These are phyloP conservation scores for cucumber (Cucumis sativus) DNA, from an alignment of 306 rosid genomes.

Conservation along the genomic window DNA sequence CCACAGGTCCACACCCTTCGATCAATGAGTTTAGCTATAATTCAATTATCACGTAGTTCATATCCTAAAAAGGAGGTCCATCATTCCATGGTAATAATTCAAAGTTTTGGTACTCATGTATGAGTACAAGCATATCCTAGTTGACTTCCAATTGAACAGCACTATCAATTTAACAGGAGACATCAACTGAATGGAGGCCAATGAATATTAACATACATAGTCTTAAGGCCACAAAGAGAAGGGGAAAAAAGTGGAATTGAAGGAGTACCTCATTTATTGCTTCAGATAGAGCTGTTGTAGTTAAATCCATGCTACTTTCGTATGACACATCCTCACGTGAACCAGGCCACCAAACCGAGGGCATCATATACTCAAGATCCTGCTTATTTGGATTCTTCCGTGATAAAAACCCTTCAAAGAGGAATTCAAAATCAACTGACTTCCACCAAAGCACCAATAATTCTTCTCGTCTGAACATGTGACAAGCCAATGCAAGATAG, in stretches of 20 bases:
- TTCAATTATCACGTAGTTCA: not conserved
- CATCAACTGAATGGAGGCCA: not conserved
- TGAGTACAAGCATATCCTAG: not conserved
- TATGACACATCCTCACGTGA: constrained; percentile 63
- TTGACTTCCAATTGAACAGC: not conserved
- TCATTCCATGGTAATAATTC: not conserved
- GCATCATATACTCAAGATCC: constrained; percentile 87
- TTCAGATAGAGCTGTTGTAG: constrained; percentile 78
- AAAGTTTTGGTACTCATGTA: not conserved
- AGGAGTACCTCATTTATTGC: constrained; percentile 59
- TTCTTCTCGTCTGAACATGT: constrained; percentile 61
- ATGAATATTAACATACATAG: not conserved
- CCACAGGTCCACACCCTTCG: not conserved
- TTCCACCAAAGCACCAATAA: constrained; percentile 97
- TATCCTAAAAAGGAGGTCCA: not conserved
- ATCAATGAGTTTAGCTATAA: not conserved
- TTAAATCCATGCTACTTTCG: constrained; percentile 72
- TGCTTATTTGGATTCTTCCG: constrained; percentile 76
- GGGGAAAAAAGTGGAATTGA: not conserved
- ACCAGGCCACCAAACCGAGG: constrained; percentile 97
- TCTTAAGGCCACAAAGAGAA: not conserved
- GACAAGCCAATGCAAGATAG: constrained; percentile 76
- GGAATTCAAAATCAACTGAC: constrained; percentile 68
- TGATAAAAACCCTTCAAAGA: constrained; percentile 85
- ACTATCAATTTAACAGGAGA: not conserved